Evolutionary conservation across 2,329 filamentous ascomycete genomes (phyloP).

Genomic region (Penicillium decumbens): DNA sequence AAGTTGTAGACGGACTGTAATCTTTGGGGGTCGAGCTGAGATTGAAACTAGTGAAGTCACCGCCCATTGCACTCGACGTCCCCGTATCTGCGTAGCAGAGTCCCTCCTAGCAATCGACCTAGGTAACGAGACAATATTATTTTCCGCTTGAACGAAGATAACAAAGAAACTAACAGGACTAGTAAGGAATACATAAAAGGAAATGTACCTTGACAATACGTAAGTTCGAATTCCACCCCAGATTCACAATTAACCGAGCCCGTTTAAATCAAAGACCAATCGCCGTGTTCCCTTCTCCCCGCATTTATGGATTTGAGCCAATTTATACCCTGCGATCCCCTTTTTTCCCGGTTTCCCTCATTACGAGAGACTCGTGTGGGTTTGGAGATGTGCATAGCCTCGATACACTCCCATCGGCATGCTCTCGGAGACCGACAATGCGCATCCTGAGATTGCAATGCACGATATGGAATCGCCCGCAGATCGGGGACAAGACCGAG

Average conservation of each 20-base stretch:
- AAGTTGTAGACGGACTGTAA: not conserved
- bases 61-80: not conserved
- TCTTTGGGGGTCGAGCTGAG: not conserved
- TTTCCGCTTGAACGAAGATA: not conserved
- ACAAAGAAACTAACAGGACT: not conserved
- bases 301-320: constrained; percentile 1
- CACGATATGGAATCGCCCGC: not conserved
- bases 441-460: constrained; percentile 14
- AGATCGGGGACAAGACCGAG: constrained; percentile 3
- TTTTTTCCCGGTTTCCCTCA: not conserved
- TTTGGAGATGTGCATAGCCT: constrained; percentile 7
- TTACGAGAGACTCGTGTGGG: not conserved
- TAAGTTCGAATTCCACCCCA: constrained; percentile 4
- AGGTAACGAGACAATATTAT: not conserved
- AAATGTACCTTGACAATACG: not conserved
- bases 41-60: not conserved
- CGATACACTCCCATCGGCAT: constrained; percentile 38
- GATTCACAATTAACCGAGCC: constrained; percentile 11
- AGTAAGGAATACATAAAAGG: not conserved
- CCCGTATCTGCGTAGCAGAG: not conserved
- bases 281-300: constrained; percentile 4
- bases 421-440: constrained; percentile 27
- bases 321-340: not conserved
- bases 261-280: constrained; percentile 2
- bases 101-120: not conserved